A percentile compares a stretch with the other conserved stretches of the same genome.
Conservation (phyloP, 2,329 filamentous ascomycete genomes). For the Penicillium sp. region DNA sequence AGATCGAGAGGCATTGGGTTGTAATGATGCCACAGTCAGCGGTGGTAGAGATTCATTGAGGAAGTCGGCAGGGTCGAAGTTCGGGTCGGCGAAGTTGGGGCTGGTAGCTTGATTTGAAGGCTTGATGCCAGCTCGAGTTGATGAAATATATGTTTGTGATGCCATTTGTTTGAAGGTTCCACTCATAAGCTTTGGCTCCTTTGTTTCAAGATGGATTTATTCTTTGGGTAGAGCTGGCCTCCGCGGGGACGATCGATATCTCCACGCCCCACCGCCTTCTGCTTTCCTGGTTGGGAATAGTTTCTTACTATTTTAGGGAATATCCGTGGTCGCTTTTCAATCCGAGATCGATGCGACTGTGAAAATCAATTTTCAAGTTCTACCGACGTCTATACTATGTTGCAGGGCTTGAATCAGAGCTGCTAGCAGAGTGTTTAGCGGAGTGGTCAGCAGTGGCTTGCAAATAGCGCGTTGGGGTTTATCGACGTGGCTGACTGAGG, state of each 20-base stretch:
- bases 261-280: slow-evolving; percentile 9
- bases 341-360: not conserved
- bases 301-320: not conserved
- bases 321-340: not conserved
- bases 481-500: no score
- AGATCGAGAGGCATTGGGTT: slow-evolving; percentile 41
- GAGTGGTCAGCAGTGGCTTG: no score
- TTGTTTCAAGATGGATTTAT: not conserved
- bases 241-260: slow-evolving; percentile 11
- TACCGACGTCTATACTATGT: not conserved
- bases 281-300: not conserved
- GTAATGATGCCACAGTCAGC: slow-evolving; percentile 53
- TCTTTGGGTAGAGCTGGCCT: slow-evolving; percentile 3
- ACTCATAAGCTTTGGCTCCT: not conserved
- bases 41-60: slow-evolving; percentile 77
- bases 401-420: no score
- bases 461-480: no score
- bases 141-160: slow-evolving; percentile 28
- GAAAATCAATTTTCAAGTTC: no score
- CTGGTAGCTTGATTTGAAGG: slow-evolving; percentile 35
- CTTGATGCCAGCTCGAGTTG: slow-evolving; percentile 18
- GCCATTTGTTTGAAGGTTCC: slow-evolving; percentile 6
- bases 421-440: no score
- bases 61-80: slow-evolving; percentile 81
- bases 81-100: slow-evolving; percentile 73